phyloP scores from a whole-genome alignment of 2,329 filamentous ascomycete genomes.

The Pyricularia sp. region DNA sequence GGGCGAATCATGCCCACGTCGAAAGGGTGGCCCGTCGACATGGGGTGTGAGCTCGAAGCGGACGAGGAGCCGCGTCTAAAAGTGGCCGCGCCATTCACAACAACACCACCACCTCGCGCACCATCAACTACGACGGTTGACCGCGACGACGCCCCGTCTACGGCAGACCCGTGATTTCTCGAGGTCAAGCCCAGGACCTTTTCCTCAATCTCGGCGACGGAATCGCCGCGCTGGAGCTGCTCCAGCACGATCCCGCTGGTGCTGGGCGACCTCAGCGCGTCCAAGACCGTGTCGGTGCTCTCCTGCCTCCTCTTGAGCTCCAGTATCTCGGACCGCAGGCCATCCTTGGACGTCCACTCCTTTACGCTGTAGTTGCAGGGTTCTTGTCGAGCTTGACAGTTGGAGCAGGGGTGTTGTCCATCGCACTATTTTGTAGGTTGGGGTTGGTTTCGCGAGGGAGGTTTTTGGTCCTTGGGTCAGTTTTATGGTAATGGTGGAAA shows the following conservation, averaged over 20 bases:
- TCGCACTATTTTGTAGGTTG: background rate
- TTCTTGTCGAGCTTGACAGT: slow-evolving; percentile 2
- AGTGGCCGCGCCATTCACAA: background rate
- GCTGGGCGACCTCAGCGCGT: background rate
- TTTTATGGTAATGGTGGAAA: no score
- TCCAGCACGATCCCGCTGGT: background rate
- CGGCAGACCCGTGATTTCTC: background rate
- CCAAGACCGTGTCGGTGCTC: background rate
- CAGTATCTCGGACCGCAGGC: slow-evolving; percentile 3
- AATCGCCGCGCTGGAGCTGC: slow-evolving; percentile 4
- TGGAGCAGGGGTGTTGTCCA: slow-evolving; percentile 1
- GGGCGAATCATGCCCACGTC: background rate
- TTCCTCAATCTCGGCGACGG: background rate
- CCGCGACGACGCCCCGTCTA: background rate
- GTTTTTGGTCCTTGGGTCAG: background rate
- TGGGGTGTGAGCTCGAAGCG: background rate
- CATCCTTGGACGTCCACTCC: slow-evolving; percentile 2
- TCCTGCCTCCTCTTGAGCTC: slow-evolving; percentile 1
- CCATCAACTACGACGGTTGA: no score
- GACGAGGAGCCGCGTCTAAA: background rate
- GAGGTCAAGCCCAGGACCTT: background rate
- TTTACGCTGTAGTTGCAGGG: background rate
- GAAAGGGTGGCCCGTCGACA: background rate
- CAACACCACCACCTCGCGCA: no score
- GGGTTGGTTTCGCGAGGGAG: background rate